Percentiles rank a stretch among this genome's conserved stretches.
Conservation (phyloP, 768 basidiomycete species). For the Thelephora ganbajun region DNA sequence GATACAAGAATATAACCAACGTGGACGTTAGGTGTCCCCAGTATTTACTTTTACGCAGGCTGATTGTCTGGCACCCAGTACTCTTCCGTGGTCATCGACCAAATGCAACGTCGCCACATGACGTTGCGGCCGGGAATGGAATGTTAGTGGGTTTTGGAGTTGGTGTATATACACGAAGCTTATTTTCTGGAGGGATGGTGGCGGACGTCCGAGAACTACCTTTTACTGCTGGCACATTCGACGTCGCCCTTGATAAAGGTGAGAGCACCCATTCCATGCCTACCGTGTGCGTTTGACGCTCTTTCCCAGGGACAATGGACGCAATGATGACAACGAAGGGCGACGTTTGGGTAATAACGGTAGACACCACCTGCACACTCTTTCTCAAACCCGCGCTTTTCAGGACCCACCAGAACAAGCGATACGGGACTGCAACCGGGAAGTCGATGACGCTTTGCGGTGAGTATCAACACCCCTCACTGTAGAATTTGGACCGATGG, state of each 20-base stretch:
- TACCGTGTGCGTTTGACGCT: neutral
- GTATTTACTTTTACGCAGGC: neutral
- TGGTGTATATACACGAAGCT: neutral
- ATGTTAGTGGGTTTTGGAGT: constrained; percentile 28
- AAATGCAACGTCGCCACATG: constrained; percentile 48
- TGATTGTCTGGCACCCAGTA: constrained; percentile 31
- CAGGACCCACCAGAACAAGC: constrained; percentile 67
- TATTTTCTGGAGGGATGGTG: constrained; percentile 45
- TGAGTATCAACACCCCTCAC: constrained; percentile 13
- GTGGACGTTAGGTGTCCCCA: constrained; percentile 39
- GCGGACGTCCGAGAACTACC: constrained; percentile 68
- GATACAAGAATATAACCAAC: constrained; percentile 70
- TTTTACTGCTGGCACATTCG: constrained; percentile 50
- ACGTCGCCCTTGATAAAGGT: constrained; percentile 81
- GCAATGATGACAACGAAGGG: constrained; percentile 78
- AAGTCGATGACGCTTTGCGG: constrained; percentile 69
- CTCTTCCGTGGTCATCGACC: constrained; percentile 58
- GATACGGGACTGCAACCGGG: constrained; percentile 55
- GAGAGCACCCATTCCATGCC: neutral
- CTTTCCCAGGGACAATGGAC: constrained; percentile 59
- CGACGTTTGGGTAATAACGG: constrained; percentile 54
- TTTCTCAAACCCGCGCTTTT: constrained; percentile 1
- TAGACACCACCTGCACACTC: neutral
- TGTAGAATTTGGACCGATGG: neutral
- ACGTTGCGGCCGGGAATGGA: constrained; percentile 48